Evolutionary conservation across 306 rosid species (phyloP).

Genomic region (Cicer chorassanicum): DNA sequence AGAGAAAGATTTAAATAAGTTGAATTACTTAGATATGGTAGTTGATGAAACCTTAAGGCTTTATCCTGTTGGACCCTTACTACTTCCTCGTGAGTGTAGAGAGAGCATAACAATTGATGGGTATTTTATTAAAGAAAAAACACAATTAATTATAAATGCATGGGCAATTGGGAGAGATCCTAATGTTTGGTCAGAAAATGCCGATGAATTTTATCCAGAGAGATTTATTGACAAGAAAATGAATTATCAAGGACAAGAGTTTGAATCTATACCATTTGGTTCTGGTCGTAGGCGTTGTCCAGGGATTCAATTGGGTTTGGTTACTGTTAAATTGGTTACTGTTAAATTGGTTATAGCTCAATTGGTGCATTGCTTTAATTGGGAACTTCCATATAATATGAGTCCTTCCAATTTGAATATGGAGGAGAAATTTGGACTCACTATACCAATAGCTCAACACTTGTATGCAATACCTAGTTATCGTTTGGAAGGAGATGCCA

Average conservation of each 20-base stretch:
- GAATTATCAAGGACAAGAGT: background rate
- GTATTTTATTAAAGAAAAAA: background rate
- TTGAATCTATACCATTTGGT: background rate
- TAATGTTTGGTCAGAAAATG: background rate
- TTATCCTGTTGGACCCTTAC: constrained; percentile 35
- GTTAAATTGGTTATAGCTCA: background rate
- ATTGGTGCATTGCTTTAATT: background rate
- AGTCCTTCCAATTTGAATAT: background rate
- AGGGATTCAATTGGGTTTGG: background rate
- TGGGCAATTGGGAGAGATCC: background rate
- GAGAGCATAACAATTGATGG: background rate
- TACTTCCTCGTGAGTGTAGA: constrained; percentile 32
- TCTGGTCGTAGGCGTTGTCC: background rate
- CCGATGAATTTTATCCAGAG: background rate
- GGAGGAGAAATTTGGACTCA: background rate
- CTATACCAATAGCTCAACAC: background rate
- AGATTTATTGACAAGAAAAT: constrained; percentile 6
- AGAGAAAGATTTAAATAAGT: constrained; percentile 40
- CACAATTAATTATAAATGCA: background rate
- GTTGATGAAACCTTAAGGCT: constrained; percentile 47
- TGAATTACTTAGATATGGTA: constrained; percentile 20
- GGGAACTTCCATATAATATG: background rate
- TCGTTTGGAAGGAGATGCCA: background rate
- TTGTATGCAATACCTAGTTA: background rate
- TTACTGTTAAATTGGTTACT: background rate